Evolutionary conservation across 1,284 basidiomycete genomes (phyloP).

Genomic region (Rhodotorula sp.): DNA sequence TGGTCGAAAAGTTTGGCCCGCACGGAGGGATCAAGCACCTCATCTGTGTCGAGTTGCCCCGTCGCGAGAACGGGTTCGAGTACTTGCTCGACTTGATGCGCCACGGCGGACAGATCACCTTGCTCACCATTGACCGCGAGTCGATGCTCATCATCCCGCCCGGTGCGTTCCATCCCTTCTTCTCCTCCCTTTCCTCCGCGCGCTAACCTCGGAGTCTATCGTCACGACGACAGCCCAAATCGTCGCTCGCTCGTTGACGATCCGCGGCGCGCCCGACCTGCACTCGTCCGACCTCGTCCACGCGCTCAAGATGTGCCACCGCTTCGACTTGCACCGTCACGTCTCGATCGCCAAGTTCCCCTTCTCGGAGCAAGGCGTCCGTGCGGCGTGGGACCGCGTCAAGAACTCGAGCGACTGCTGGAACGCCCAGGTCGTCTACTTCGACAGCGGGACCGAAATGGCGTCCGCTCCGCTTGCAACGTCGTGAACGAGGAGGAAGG

Average conservation of each 20-base stretch:
- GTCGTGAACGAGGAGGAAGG: too few relatives aligned
- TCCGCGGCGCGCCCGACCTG: constrained; percentile 3
- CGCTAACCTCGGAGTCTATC: too few relatives aligned
- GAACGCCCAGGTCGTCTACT: neutral
- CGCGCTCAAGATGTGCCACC: constrained; percentile 10
- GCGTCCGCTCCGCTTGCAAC: neutral
- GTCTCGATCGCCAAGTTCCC: constrained; percentile 6
- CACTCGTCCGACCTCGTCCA: constrained; percentile 6
- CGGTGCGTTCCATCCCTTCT: neutral
- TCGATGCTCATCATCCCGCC: constrained; percentile 1
- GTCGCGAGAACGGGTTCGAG: constrained; percentile 2
- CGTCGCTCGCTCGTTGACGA: constrained; percentile 3
- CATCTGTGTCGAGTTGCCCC: constrained; percentile 24
- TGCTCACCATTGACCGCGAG: constrained; percentile 8
- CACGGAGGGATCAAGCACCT: constrained; percentile 20
- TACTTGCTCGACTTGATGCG: constrained; percentile 15
- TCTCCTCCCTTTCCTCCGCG: neutral
- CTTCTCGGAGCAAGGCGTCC: constrained; percentile 14
- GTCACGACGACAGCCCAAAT: neutral
- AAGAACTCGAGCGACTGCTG: neutral
- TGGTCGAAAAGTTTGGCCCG: constrained; percentile 7
- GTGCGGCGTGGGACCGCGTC: constrained; percentile 8
- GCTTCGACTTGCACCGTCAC: constrained; percentile 8
- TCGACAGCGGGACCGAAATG: neutral
- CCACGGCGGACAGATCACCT: constrained; percentile 10